Base-by-base conservation (phyloP, 1,284 basidiomycete genomes). In the Phlebopus sp. region DNA sequence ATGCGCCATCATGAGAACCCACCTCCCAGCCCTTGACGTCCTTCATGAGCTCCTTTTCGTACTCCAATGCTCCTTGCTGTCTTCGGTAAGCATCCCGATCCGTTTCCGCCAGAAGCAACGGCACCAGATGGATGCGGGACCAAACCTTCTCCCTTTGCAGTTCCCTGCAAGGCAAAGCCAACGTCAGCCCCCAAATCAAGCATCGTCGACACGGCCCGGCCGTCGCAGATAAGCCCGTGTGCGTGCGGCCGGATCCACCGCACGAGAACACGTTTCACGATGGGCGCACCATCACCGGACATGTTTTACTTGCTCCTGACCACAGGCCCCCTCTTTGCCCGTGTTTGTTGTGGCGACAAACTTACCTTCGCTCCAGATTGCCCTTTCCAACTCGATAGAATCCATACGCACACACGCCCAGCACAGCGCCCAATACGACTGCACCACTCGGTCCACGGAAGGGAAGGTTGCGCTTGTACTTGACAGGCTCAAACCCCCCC, bases 401-500 rank as follows among this genome's bases (percentile, higher is more conserved):
- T 17, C 96, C 96, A 69, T 86, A 95, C 15, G 81, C 84, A 71
- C 92, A 96, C 59, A 98, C 77, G 52, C 82, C 86, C 55, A 86
- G 81, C 57, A 95, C 86, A 37, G 84, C 87, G 52, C 83, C 88
- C 58, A 99, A 89, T 64, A 98, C 85, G 56, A 83, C 85, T 49
- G 88, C 74, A 29, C 93, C 94, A 45, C 92, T 86, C 40, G 94
- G 94, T 8, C 97, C 97, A 58, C 90, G 84, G 64, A 92, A 77
- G 42, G 97, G 95, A 51, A 99, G 80, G 72, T 96, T 96, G 55
- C 96, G 89, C 73, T 95, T 96, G 82, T 97, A 99, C 70, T 89
- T 89, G 75, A 99, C 76, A 38, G 88, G 73, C 66, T 91, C 92
- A 73, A 97, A 99, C 5, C 96, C 96, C 55, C 93, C 95, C 40